Evolutionary conservation across 768 basidiomycete species (phyloP), one percentile per base, ranked within the genome.

Genomic region (Porpolomopsis calyptriformis): DNA sequence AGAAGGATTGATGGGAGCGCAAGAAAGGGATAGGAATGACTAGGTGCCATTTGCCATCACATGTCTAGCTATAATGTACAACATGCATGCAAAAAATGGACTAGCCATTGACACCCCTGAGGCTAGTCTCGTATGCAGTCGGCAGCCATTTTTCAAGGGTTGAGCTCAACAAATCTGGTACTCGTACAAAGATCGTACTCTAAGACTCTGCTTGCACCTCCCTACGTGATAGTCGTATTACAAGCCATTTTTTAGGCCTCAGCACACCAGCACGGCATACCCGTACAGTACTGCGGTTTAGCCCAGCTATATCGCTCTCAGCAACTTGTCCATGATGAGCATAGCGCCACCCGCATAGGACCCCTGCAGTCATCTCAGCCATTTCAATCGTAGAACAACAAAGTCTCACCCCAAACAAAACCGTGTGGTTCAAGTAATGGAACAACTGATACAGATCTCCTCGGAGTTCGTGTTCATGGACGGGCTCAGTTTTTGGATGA

Each of bases 381-480:
- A 24, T 19, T 12, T n/a, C 3, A 44, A 49, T 40, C n/a, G 19
- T 24, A 20, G 29, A 34, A 8, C 11, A 36, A 29, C 18, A 42
- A 35, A 26, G 7, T 66, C 81, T 65, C 56, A 86, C 85, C 49
- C 83, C 83, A 55, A 88, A 88, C 4, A 89, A 58, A 4, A 85
- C 64, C 0, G 85, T 85, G 55, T 89, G 86, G 53, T 89, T 89
- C 52, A 88, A 63, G 55, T 86, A 85, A 60, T 89, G 86, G 51
- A 83, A 89, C 22, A 88, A 61, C 59, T 85, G 76, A 52, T 89
- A 88, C n/a, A 88, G 60, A 42, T 82, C 74, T 25, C 61, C 70
- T 26, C 86, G 73, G 29, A 78, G 66, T 23, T 69, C 68, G 55
- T 84, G 87, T 55, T 87, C 73, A 3, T 73, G 71, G 3, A 68